Conservation (phyloP, 2,329 filamentous ascomycete species). For the Zymoseptoria passerinii region DNA sequence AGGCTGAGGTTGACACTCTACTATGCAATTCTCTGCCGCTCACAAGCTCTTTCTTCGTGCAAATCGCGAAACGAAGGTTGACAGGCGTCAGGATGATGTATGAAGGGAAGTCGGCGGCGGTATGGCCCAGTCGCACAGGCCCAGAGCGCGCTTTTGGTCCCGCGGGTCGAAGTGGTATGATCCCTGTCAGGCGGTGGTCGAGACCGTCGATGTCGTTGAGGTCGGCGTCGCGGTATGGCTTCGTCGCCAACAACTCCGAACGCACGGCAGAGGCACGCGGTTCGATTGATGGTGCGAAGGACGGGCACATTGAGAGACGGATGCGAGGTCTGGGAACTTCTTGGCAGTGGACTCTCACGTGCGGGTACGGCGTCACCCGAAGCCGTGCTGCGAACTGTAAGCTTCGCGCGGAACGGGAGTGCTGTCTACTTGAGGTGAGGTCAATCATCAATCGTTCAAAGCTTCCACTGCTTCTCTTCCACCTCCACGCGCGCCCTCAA, state of each 20-base stretch:
- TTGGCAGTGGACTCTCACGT: neutral
- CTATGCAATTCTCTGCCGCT: neutral
- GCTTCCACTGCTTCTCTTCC: neutral
- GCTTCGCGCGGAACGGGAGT: neutral
- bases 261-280: neutral
- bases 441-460: neutral
- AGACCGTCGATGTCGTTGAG: neutral
- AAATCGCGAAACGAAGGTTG: neutral
- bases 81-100: neutral
- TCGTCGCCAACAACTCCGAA: neutral
- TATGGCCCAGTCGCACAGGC: neutral
- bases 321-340: neutral
- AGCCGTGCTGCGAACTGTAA: neutral
- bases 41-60: neutral
- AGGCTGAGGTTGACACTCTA: neutral
- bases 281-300: neutral
- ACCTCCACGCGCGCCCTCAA: slow-evolving; percentile 2
- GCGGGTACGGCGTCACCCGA: neutral
- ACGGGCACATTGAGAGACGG: neutral
- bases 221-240: neutral
- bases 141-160: neutral
- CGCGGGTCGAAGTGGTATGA: neutral
- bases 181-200: neutral
- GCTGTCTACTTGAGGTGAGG: neutral
- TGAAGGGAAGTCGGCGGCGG: neutral